A percentile compares a stretch with the other conserved stretches of the same genome.
Conservation (phyloP, 768 basidiomycete species). For the Lentinula sp. region DNA sequence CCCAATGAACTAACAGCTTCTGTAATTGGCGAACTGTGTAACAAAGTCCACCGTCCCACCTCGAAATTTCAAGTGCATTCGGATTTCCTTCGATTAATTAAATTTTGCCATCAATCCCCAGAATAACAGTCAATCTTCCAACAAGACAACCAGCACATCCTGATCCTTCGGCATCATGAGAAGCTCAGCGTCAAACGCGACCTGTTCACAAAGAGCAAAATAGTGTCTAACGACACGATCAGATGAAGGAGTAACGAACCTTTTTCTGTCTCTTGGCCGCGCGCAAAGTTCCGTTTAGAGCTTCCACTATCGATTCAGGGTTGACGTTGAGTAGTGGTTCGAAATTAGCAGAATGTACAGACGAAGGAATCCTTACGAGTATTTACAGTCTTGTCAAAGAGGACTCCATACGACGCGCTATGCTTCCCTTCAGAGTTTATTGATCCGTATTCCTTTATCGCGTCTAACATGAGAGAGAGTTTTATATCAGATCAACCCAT, state of each 20-base stretch:
- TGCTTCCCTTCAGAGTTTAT: slow-evolving; percentile 30
- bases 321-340: not conserved
- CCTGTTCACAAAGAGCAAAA: slow-evolving; percentile 17
- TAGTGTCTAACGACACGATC: too few species aligned
- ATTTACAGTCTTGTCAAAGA: slow-evolving; percentile 43
- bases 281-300: slow-evolving; percentile 41
- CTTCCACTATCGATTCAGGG: slow-evolving; percentile 30
- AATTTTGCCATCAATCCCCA: too few species aligned
- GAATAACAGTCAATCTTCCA: slow-evolving; percentile 18
- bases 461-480: slow-evolving; percentile 17
- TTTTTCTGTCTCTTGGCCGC: slow-evolving; percentile 42
- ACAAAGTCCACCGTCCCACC: too few species aligned
- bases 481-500: too few species aligned
- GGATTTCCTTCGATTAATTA: too few species aligned
- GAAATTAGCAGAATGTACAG: not conserved
- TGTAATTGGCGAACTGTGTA: too few species aligned
- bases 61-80: too few species aligned
- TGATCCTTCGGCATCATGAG: slow-evolving; percentile 48
- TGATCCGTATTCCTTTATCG: slow-evolving; percentile 37
- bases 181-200: slow-evolving; percentile 38
- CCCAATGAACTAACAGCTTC: too few species aligned
- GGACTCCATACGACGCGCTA: slow-evolving; percentile 33
- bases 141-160: slow-evolving; percentile 35
- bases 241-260: slow-evolving; percentile 17
- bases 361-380: slow-evolving; percentile 25